phyloP scores from a whole-genome alignment of 2,329 filamentous ascomycete species.

The Trichoderma gracile region DNA sequence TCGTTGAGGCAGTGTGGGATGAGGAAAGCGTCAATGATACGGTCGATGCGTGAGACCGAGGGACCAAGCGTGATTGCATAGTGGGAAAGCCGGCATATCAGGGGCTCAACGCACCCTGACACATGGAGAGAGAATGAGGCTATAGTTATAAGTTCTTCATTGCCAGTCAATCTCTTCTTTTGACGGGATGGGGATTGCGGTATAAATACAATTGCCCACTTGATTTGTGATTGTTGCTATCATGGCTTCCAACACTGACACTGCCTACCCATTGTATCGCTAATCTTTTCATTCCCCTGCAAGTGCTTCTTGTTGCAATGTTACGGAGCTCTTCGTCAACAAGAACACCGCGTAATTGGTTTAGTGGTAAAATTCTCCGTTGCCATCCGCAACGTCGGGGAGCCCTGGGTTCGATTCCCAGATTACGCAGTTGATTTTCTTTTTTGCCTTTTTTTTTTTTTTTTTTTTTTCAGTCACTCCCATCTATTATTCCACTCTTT shows the following conservation, averaged over 20 bases:
- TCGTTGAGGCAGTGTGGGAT: conserved; percentile 52
- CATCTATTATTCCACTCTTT: too few species aligned
- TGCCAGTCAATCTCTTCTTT: too few species aligned
- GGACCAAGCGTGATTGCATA: background rate
- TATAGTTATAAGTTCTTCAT: too few species aligned
- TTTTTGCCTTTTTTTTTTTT: background rate
- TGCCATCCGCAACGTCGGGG: conserved; percentile 38
- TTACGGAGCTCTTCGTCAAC: accelerated
- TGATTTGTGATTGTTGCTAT: too few species aligned
- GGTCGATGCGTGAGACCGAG: background rate
- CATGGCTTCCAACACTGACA: too few species aligned
- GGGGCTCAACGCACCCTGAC: too few species aligned
- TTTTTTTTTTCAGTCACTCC: too few species aligned
- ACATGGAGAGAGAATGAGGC: background rate
- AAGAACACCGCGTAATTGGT: conserved; percentile 28
- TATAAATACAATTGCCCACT: too few species aligned
- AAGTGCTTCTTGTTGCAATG: background rate
- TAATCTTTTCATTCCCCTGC: too few species aligned
- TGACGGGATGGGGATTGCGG: too few species aligned
- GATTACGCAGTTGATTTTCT: conserved; percentile 22
- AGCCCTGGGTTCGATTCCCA: conserved; percentile 41
- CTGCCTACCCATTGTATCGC: too few species aligned
- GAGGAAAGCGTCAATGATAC: conserved; percentile 29
- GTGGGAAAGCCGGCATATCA: background rate
- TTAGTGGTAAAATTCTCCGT: conserved; percentile 39